Percentiles rank a stretch among this genome's conserved stretches.
phyloP scores from a whole-genome alignment of 1,284 basidiomycete genomes.

The Lentinus polychrous region DNA sequence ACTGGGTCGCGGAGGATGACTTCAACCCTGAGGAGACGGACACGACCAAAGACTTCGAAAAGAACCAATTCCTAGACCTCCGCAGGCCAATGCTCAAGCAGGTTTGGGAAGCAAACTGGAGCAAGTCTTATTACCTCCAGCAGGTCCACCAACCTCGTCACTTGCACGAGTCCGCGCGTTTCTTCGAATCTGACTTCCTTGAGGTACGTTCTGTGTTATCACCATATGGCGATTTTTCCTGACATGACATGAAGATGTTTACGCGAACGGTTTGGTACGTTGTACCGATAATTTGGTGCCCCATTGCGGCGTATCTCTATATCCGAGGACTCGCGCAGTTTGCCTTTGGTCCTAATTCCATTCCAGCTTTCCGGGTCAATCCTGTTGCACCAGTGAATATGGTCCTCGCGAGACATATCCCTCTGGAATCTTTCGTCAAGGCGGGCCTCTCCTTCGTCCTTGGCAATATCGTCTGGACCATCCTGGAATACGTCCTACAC shows the following conservation, averaged over 20 bases:
- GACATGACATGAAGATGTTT: slow-evolving; percentile 44
- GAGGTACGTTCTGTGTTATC: slow-evolving; percentile 46
- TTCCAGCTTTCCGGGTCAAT: slow-evolving; percentile 48
- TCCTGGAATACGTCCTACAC: slow-evolving; percentile 94
- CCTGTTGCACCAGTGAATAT: slow-evolving; percentile 49
- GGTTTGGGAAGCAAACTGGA: slow-evolving; percentile 80
- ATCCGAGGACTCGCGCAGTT: slow-evolving; percentile 82
- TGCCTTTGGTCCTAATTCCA: slow-evolving; percentile 36
- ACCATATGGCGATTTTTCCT: neutral
- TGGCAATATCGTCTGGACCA: slow-evolving; percentile 90
- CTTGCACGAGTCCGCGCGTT: slow-evolving; percentile 76
- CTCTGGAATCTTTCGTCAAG: slow-evolving; percentile 41
- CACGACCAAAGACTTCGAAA: slow-evolving; percentile 69
- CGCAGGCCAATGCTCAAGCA: slow-evolving; percentile 81
- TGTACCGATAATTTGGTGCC: slow-evolving; percentile 88
- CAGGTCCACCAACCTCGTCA: slow-evolving; percentile 98
- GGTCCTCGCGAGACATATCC: slow-evolving; percentile 32
- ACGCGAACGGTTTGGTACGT: slow-evolving; percentile 94
- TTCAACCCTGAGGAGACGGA: slow-evolving; percentile 89
- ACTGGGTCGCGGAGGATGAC: slow-evolving; percentile 83
- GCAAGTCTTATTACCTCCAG: slow-evolving; percentile 92
- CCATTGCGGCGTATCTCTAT: slow-evolving; percentile 81
- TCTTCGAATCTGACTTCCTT: slow-evolving; percentile 80
- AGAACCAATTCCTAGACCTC: slow-evolving; percentile 92
- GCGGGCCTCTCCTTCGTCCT: slow-evolving; percentile 63